Evolutionary conservation across 2,329 filamentous ascomycete species (phyloP).

Genomic region (Rasamsonia emersonii): DNA sequence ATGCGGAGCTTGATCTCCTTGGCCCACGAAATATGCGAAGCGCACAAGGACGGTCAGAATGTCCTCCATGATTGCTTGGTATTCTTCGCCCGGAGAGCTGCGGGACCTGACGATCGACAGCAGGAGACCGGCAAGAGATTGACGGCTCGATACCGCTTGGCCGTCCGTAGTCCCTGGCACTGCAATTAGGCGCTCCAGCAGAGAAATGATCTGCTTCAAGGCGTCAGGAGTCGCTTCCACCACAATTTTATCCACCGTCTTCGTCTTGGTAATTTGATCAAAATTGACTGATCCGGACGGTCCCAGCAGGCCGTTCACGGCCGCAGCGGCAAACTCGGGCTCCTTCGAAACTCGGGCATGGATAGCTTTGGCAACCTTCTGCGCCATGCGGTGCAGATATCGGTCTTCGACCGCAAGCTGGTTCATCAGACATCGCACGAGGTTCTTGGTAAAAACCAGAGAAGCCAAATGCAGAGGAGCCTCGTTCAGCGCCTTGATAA

Average conservation of each 20-base stretch:
- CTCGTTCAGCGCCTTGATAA: constrained; percentile 62
- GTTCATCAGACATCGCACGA: constrained; percentile 74
- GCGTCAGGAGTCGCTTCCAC: constrained; percentile 47
- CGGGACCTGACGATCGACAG: constrained; percentile 41
- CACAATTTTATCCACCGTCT: constrained; percentile 69
- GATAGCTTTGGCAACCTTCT: constrained; percentile 65
- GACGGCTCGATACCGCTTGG: constrained; percentile 37
- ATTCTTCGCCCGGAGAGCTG: constrained; percentile 25
- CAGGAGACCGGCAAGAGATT: constrained; percentile 45
- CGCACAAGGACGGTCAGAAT: constrained; percentile 39
- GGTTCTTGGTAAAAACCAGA: constrained; percentile 69
- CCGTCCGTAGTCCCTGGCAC: constrained; percentile 39
- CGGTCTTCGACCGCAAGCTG: constrained; percentile 69
- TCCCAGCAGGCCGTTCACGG: constrained; percentile 61
- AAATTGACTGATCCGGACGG: constrained; percentile 67
- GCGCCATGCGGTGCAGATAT: constrained; percentile 70
- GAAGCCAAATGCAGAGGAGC: constrained; percentile 43
- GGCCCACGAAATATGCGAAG: constrained; percentile 42
- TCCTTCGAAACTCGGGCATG: constrained; percentile 56
- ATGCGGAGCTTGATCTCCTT: constrained; percentile 24
- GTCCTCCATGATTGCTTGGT: constrained; percentile 36
- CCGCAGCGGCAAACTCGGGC: constrained; percentile 49
- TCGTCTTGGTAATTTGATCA: constrained; percentile 76
- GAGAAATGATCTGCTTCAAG: constrained; percentile 46
- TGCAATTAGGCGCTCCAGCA: constrained; percentile 40